phyloP scores from a whole-genome alignment of 129 eudicot species.

The Pittosporum tobira region DNA sequence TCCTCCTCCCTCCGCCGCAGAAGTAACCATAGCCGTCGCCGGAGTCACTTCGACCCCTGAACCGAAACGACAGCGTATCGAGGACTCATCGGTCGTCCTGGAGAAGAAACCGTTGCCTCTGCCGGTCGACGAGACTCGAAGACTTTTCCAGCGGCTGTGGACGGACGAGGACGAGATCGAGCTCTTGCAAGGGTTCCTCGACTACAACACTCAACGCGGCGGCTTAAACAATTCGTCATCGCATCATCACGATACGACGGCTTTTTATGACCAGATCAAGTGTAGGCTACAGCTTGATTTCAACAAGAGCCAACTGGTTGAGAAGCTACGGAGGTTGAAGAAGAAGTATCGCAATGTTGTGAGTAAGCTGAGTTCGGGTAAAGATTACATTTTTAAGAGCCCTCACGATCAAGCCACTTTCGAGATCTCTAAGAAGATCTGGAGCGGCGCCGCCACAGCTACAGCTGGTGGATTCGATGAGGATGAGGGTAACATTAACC shows the following conservation, averaged over 20 bases:
- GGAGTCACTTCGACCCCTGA: constrained; percentile 21
- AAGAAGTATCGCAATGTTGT: constrained; percentile 84
- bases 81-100: constrained; percentile 14
- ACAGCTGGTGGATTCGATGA: constrained; percentile 26
- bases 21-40: constrained; percentile 25
- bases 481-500: constrained; percentile 36
- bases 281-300: constrained; percentile 70
- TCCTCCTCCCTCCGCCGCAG: neutral
- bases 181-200: constrained; percentile 72
- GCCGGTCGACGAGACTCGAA: constrained; percentile 51
- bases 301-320: constrained; percentile 85
- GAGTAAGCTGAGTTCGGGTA: constrained; percentile 52
- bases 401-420: constrained; percentile 89
- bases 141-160: constrained; percentile 84
- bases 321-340: constrained; percentile 80
- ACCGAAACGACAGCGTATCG: constrained; percentile 5
- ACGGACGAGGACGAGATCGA: constrained; percentile 94
- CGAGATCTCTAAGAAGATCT: constrained; percentile 55
- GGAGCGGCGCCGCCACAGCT: constrained; percentile 20
- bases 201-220: constrained; percentile 45
- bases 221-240: constrained; percentile 35
- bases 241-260: constrained; percentile 87
- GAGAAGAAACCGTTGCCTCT: constrained; percentile 34
- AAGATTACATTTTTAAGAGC: constrained; percentile 63
- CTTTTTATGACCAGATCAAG: constrained; percentile 90